phyloP scores from a whole-genome alignment of 306 rosid species.

The Inga leiocalycina region DNA sequence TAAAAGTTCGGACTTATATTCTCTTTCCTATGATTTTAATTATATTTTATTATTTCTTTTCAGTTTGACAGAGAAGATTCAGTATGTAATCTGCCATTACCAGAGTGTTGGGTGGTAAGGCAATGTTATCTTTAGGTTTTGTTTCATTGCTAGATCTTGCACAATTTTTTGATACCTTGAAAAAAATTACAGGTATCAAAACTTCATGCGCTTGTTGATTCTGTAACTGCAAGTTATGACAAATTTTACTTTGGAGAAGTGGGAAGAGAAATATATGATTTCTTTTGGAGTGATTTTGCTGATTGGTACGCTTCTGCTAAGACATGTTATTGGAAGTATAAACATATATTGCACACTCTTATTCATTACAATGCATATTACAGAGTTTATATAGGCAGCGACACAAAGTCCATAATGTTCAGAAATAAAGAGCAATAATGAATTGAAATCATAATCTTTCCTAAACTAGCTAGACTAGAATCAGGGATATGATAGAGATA shows the following conservation, averaged over 20 bases:
- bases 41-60: conserved; percentile 20
- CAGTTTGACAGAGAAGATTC: conserved; percentile 76
- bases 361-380: too few species aligned
- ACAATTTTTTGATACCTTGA: conserved; percentile 17
- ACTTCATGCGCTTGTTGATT: conserved; percentile 83
- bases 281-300: conserved; percentile 98
- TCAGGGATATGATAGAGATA: too few species aligned
- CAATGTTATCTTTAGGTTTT: conserved; percentile 23
- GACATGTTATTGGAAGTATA: too few species aligned
- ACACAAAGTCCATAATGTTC: too few species aligned
- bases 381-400: too few species aligned
- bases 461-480: too few species aligned
- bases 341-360: too few species aligned
- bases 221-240: conserved; percentile 77
- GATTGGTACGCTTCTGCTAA: conserved; percentile 68
- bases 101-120: conserved; percentile 98
- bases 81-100: conserved; percentile 67
- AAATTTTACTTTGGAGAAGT: conserved; percentile 92
- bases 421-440: too few species aligned
- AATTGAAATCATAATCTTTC: too few species aligned
- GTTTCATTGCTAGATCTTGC: conserved; percentile 17
- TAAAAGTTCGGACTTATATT: conserved; percentile 8
- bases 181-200: conserved; percentile 70
- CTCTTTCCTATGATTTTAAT: conserved; percentile 15
- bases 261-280: conserved; percentile 86